Evolutionary conservation across 2,329 filamentous ascomycete genomes (phyloP).

Genomic region (Westerdykella sp.): DNA sequence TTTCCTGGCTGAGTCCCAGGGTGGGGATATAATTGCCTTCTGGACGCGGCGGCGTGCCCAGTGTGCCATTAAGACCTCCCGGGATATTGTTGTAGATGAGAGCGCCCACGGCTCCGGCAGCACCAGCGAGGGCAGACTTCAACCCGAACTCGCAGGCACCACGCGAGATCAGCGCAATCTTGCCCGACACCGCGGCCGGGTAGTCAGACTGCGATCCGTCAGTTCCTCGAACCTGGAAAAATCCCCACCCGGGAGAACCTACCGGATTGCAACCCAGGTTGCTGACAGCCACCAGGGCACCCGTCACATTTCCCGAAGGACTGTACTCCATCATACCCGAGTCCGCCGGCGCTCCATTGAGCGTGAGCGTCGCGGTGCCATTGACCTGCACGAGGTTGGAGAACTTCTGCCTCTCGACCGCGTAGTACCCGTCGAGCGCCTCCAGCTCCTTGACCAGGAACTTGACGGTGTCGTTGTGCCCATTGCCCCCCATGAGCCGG

Average conservation of each 20-base stretch:
- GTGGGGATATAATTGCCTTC: slow-evolving; percentile 56
- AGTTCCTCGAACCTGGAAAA: too few relatives aligned
- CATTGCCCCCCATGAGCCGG: slow-evolving; percentile 33
- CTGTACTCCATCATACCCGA: slow-evolving; percentile 13
- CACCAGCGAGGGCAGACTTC: slow-evolving; percentile 63
- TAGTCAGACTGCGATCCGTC: slow-evolving; percentile 49
- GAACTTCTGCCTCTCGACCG: slow-evolving; percentile 28
- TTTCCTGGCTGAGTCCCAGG: slow-evolving; percentile 57
- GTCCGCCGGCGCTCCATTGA: slow-evolving; percentile 10
- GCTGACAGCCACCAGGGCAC: slow-evolving; percentile 19
- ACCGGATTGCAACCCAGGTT: slow-evolving; percentile 30
- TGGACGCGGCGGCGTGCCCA: slow-evolving; percentile 55
- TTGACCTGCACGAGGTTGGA: slow-evolving; percentile 16
- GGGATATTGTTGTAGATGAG: slow-evolving; percentile 69
- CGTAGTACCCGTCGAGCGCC: slow-evolving; percentile 32
- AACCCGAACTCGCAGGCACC: slow-evolving; percentile 65
- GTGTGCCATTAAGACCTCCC: slow-evolving; percentile 54
- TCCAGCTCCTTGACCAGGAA: slow-evolving; percentile 31
- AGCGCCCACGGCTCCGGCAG: slow-evolving; percentile 63
- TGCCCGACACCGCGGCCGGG: slow-evolving; percentile 51
- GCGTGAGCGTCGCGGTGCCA: slow-evolving; percentile 14
- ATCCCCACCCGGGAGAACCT: too few relatives aligned
- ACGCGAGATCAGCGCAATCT: slow-evolving; percentile 64
- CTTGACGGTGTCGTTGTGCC: slow-evolving; percentile 37
- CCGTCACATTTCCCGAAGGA: slow-evolving; percentile 23